Base-by-base conservation (phyloP, 2,329 filamentous ascomycete species). In the Aspergillus persii region DNA sequence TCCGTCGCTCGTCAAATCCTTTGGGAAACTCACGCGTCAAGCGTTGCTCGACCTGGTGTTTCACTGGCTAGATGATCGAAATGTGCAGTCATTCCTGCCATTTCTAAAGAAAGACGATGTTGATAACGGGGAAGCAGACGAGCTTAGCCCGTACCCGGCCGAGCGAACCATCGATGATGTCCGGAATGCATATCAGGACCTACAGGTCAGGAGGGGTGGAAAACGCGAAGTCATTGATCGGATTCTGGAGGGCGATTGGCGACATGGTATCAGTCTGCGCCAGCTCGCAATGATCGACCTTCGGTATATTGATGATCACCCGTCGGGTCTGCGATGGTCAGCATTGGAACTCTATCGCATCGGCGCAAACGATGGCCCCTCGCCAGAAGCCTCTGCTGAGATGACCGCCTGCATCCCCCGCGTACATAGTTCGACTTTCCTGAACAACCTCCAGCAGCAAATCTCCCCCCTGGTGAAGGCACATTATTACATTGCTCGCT, bases 341-440 rank as follows among this genome's bases (percentile, higher is more conserved):
- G 83, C 82, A 3, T 74, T 84, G 53, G 77, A 81, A 50, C 75
- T 85, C 15, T 69, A 68, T 27, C 66, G 66, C 59, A 68, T 69
- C 41, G 62, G 61, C 54, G 59, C 55, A n/a, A 60, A 58, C 48
- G 66, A 56, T 61, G 59, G 67, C 26, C 50, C 2, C 68, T 31
- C 51, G 4, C 26, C 71, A 54, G 15, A 58, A 68, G 66, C 60
- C 67, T 23, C 63, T 12, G 62, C 46, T 57, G 77, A 81, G 56
- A 68, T 65, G 58, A 71, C 75, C 27, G 64, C 69, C 59, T 73
- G 75, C 63, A 71, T 84, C 23, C 91, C 91, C 9, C 86, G 89
- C 15, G 91, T 95, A 68, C 90, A 96, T 68, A 89, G 91, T 1
- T 86, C 89, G 4, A 90, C 89, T 0, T 96, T 96, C 72, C 80